Evolutionary conservation across 176 grass and related monocot species (phyloP), one percentile per base, ranked within the genome.

Genomic region (Puya raimondii): DNA sequence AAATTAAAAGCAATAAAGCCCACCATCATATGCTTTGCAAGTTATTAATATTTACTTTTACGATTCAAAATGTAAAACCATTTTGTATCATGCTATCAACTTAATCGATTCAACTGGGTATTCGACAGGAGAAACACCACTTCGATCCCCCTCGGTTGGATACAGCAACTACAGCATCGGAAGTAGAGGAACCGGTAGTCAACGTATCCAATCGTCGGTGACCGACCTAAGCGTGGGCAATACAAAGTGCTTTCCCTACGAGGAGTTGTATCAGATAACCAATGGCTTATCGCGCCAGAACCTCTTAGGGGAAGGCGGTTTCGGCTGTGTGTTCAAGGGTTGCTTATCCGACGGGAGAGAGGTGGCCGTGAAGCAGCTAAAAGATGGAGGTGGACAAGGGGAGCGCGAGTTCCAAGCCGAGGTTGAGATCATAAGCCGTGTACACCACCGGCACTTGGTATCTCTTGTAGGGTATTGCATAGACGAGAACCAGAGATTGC

Each of bases 371-470:
- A 96, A 96, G 76, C 86, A 96, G 81, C 84, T 96, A 65, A 96
- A 92, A 79, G 84, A 67, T 33, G 93, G 93, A 9, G 84, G 93
- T 4, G 88, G 93, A 22, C 93, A 96, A 79, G 93, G 93, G 0
- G 93, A 96, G 81, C 81, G 93, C 4, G 93, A 96, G 74, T 96
- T 96, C 81, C 82, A 92, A 79, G 93, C 93, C 9, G 86, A 97
- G 84, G 94, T 97, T 14, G 94, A 97, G 80, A 97, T 97, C 76
- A 97, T 97, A 74, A 97, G 82, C 80, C 70, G 86, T 12, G 82
- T 92, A 4, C 94, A 97, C 77, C 89, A 97, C 64, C 80, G 82
- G 20, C 94, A 97, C 77, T 80, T 97, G 69, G 89, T 97, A 25
- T 90, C 94, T 6, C 86, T 97, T 18, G 86, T 92, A 64, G 86